A percentile compares a stretch with the other conserved stretches of the same genome.
phyloP scores from a whole-genome alignment of 352 stramenopile genomes.

The Pythium brachiatum region DNA sequence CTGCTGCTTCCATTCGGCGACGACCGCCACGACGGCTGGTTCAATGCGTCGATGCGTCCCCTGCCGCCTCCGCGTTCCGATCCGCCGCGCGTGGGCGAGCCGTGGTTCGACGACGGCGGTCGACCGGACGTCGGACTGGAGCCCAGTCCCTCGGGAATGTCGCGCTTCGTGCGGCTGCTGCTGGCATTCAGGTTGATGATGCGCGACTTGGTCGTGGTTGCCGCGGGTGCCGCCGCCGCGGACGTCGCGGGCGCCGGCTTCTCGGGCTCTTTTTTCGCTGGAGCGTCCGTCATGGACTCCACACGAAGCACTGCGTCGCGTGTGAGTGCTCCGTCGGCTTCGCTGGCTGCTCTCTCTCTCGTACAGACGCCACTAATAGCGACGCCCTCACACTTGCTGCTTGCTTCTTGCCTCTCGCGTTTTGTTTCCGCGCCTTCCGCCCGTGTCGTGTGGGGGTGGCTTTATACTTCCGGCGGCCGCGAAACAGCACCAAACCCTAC shows the following conservation, averaged over 20 bases:
- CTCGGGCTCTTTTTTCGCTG: slow-evolving; percentile 10
- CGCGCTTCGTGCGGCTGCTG: slow-evolving; percentile 28
- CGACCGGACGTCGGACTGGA: slow-evolving; percentile 17
- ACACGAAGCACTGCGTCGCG: background rate
- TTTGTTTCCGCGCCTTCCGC: slow-evolving; percentile 16
- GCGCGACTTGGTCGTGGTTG: slow-evolving; percentile 29
- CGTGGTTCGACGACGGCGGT: background rate
- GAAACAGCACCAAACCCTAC: slow-evolving; percentile 2
- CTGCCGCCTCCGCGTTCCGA: background rate
- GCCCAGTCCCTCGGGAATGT: slow-evolving; percentile 22
- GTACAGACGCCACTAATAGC: background rate
- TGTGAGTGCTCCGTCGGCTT: background rate
- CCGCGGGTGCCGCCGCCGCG: background rate
- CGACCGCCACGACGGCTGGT: slow-evolving; percentile 10
- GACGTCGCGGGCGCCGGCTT: slow-evolving; percentile 3
- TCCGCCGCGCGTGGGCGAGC: slow-evolving; percentile 6
- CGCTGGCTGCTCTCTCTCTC: background rate
- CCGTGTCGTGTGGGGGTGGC: slow-evolving; percentile 2
- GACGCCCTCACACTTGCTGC: background rate
- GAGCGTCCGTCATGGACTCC: slow-evolving; percentile 20
- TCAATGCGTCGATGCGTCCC: background rate
- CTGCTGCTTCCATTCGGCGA: slow-evolving; percentile 9
- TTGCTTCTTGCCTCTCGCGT: background rate
- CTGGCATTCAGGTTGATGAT: slow-evolving; percentile 40
- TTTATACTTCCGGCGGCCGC: slow-evolving; percentile 15